Base-by-base conservation (phyloP, 768 basidiomycete species). In the Erythrobasidium yunnanense region DNA sequence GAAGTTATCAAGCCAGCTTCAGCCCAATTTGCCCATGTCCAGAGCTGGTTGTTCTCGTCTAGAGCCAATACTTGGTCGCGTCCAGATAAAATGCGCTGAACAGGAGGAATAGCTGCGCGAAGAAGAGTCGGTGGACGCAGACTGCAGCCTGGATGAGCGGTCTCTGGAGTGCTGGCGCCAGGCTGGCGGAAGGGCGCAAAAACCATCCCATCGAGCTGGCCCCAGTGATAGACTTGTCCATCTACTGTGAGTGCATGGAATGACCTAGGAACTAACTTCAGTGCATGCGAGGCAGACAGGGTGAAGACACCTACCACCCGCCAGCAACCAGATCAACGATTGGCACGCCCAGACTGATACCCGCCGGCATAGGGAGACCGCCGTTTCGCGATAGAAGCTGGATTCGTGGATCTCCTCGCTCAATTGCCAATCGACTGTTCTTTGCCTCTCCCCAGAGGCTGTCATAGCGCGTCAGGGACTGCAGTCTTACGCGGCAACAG, bases 211-310 rank as follows among this genome's bases (percentile, higher is more conserved):
- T 71, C 57, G 33, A 74, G 23, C 30, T 66, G 65, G 0, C 74
- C 90, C 88, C 90, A 92, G n/a, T 85, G 85, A 72, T 84, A 81
- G 23, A 92, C 76, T 32, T 77, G 76, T 5, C 90, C 90, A 53
- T 81, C 75, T 0, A 87, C 84, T 75, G 90, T 87, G 42, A 92
- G 77, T 1, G 87, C 88, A 72, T 90, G 86, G 76, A 90, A 92
- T 32, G 85, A 87, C 56, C 38, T 42, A 42, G 38, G 11, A 42
- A 11, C 38, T 42, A 11, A 42, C n/a, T n/a, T 11, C 11, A 42
- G n/a, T 11, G 11, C 38, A n/a, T n/a, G 11, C 11, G 38, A 11
- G 38, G 11, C 38, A 11, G 11, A 11, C 11, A 42, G n/a, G 11
- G 38, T 42, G 38, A 42, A 11, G 38, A 11, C 11, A 11, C 38